A percentile compares a stretch with the other conserved stretches of the same genome.
Conservation (phyloP, 495 filamentous ascomycete genomes). For the Clohesyomyces aquaticus region DNA sequence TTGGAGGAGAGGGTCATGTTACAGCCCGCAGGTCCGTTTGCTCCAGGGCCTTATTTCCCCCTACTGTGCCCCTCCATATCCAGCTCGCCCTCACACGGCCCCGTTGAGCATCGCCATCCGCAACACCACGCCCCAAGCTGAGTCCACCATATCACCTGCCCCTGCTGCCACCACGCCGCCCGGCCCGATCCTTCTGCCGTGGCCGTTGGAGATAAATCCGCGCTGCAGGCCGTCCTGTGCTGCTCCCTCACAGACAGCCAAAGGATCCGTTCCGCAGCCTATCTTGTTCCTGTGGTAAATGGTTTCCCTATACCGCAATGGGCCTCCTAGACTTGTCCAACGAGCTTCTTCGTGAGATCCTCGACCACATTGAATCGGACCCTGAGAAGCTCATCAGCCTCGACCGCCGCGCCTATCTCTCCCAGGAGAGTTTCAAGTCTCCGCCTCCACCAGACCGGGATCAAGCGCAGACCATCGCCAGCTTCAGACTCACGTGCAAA, state of each 20-base stretch:
- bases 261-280: not conserved
- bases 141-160: too few relatives aligned
- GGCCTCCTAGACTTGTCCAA: conserved; percentile 59
- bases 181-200: conserved; percentile 25
- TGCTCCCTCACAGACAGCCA: conserved; percentile 2
- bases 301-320: conserved; percentile 32
- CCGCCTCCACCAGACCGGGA: conserved; percentile 50
- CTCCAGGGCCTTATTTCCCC: conserved; percentile 33
- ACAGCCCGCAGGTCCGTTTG: conserved; percentile 36
- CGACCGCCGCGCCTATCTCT: conserved; percentile 57
- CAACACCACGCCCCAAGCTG: conserved; percentile 31
- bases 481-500: conserved; percentile 63
- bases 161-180: conserved; percentile 29
- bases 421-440: conserved; percentile 58
- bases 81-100: conserved; percentile 8
- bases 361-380: conserved; percentile 57
- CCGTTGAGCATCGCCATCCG: conserved; percentile 19
- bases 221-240: conserved; percentile 9
- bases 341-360: conserved; percentile 64
- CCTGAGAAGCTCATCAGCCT: conserved; percentile 53
- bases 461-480: conserved; percentile 51
- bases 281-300: conserved; percentile 33
- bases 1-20: conserved; percentile 35
- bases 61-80: conserved; percentile 32
- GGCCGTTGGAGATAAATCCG: conserved; percentile 16